Evolutionary conservation across 371 early-diverging fungal genomes (phyloP), one percentile per base, ranked within the genome.

Genomic region (Coemansia sp.): DNA sequence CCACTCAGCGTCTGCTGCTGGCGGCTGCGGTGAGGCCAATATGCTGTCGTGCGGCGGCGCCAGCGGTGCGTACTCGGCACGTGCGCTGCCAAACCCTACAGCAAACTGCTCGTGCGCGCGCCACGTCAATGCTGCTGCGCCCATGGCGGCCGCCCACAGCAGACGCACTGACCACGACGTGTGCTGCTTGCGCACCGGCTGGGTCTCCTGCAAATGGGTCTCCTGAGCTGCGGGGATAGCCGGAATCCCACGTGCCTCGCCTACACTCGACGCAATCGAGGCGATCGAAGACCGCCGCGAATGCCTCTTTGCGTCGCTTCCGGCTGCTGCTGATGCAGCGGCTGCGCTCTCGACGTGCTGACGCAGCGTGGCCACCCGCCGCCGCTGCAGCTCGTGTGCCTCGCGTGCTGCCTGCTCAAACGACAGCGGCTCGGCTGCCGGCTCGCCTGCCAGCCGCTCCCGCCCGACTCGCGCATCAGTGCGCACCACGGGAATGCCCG

Each of bases 281-380:
- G 75, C 75, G 7, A 64, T 61, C 53, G 76, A 75, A 48, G 76
- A 71, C 37, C 68, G 67, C 26, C 76, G 71, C 62, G 71, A 75
- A 53, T 75, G 73, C 47, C 51, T 26, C 50, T 39, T 21, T 42
- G 45, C 54, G 6, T 21, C 56, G 4, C 27, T 45, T 14, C 7
- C 31, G 34, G 56, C 42, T 29, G 34, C 31, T 22, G 26, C 16
- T 14, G 29, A 26, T 11, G 47, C 61, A 3, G 59, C 59, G 22
- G 40, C 57, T 14, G 61, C 53, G 37, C 53, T 39, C 27, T 66
- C 75, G 5, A 52, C 64, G 62, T 64, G 71, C 65, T 67, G 64
- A 6, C 76, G 62, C 54, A 75, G 71, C n/a, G 76, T 71, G 5
- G 76, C 76, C 37, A 75, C 67, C 16, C 76, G 76, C 39, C 76